phyloP scores from a whole-genome alignment of 345 rosid species.

The Lumnitzera littorea region DNA sequence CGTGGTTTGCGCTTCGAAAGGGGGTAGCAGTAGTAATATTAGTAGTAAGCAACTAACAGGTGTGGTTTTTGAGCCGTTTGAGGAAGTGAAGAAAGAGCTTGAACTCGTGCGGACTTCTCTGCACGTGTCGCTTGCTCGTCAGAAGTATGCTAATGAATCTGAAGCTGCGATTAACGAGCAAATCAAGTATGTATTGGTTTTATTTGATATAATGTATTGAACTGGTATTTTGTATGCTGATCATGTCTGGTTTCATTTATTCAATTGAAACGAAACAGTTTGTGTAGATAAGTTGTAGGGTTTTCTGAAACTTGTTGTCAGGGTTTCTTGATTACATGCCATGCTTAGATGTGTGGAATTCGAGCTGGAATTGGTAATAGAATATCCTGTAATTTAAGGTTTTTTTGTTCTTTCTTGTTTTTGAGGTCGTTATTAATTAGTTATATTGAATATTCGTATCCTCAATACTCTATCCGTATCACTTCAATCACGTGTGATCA shows the following conservation, averaged over 20 bases:
- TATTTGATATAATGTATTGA: neutral
- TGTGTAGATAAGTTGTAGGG: neutral
- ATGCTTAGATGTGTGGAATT: too few relatives aligned
- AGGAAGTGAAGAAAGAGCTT: slow-evolving; percentile 62
- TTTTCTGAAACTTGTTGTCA: neutral
- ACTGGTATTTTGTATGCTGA: neutral
- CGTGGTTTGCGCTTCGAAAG: slow-evolving; percentile 9
- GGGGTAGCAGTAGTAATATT: neutral
- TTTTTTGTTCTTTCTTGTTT: too few relatives aligned
- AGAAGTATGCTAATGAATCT: slow-evolving; percentile 37
- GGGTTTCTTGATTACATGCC: too few relatives aligned
- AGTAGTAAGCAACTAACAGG: slow-evolving; percentile 12
- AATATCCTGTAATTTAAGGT: too few relatives aligned
- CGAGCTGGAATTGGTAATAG: too few relatives aligned
- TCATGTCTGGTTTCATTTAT: neutral
- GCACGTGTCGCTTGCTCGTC: slow-evolving; percentile 61
- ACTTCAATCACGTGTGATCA: too few relatives aligned
- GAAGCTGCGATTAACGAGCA: slow-evolving; percentile 72
- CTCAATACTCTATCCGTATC: too few relatives aligned
- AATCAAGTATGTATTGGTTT: slow-evolving; percentile 49
- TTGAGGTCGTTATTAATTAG: too few relatives aligned
- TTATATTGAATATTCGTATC: neutral
- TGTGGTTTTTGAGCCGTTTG: slow-evolving; percentile 53
- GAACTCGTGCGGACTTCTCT: slow-evolving; percentile 46
- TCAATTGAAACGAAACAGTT: neutral